Conservation (phyloP, 2,329 filamentous ascomycete genomes). For the Emmonsiellopsis sp. region DNA sequence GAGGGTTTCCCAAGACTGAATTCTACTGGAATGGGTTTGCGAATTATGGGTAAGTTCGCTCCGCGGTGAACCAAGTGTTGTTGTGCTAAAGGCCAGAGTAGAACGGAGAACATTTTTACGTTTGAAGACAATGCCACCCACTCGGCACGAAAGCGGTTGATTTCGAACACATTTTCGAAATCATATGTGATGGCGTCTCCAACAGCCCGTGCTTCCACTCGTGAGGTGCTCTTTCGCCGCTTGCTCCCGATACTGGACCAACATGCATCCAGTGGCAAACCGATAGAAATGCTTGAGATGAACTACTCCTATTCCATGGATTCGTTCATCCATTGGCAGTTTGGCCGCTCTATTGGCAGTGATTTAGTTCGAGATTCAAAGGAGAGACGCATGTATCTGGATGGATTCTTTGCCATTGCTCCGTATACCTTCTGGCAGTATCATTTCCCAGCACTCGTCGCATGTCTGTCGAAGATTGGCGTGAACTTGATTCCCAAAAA, state of each 20-base stretch:
- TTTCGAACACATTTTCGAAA: slow-evolving; percentile 68
- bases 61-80: no score
- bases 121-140: slow-evolving; percentile 50
- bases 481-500: slow-evolving; percentile 44
- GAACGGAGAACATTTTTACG: slow-evolving; percentile 53
- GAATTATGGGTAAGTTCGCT: slow-evolving; percentile 48
- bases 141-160: slow-evolving; percentile 59
- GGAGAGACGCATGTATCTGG: background rate
- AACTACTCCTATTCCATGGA: background rate
- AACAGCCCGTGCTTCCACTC: slow-evolving; percentile 3
- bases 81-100: background rate
- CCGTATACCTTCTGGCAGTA: background rate
- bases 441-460: slow-evolving; percentile 42
- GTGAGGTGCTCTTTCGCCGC: slow-evolving; percentile 46
- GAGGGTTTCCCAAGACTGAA: slow-evolving; percentile 57
- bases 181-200: slow-evolving; percentile 50
- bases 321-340: background rate
- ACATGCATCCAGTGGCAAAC: slow-evolving; percentile 7
- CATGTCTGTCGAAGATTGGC: slow-evolving; percentile 45
- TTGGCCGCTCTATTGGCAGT: background rate
- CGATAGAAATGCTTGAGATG: background rate
- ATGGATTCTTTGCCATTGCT: background rate
- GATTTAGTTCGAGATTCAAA: background rate
- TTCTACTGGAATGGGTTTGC: slow-evolving; percentile 59
- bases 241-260: slow-evolving; percentile 45